Evolutionary conservation across 2,329 filamentous ascomycete species (phyloP).

Genomic region (Neoarthrinium moseri): DNA sequence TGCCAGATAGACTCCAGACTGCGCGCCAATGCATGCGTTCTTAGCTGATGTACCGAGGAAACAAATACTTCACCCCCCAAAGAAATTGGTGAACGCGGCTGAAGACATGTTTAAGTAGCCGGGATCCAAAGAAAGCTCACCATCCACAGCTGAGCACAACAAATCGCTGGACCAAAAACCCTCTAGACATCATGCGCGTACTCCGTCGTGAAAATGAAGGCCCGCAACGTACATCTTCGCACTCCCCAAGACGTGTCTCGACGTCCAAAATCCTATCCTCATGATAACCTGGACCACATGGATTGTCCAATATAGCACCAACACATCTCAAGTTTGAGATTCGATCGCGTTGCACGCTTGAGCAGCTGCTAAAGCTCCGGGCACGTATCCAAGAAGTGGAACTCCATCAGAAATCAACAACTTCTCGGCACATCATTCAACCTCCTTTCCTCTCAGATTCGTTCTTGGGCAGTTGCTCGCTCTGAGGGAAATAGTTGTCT

Average conservation of each 20-base stretch:
- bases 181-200: neutral
- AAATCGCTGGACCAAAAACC: neutral
- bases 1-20: neutral
- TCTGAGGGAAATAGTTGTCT: conserved; percentile 38
- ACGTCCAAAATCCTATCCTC: conserved; percentile 15
- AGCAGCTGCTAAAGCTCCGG: conserved; percentile 8
- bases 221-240: neutral
- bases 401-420: conserved; percentile 11
- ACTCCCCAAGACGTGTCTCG: neutral
- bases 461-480: conserved; percentile 56
- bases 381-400: conserved; percentile 26
- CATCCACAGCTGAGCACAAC: no score
- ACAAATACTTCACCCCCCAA: no score
- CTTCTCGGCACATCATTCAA: conserved; percentile 30
- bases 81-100: no score
- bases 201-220: neutral
- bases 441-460: conserved; percentile 64
- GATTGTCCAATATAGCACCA: conserved; percentile 20
- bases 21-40: neutral
- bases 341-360: conserved; percentile 10
- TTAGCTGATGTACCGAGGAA: neutral
- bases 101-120: no score
- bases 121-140: no score
- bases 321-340: conserved; percentile 19
- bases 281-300: conserved; percentile 18